These are phyloP conservation scores for Crucihimalaya himalaica DNA, from an alignment of 345 rosid genomes.

Conservation along the genomic window DNA sequence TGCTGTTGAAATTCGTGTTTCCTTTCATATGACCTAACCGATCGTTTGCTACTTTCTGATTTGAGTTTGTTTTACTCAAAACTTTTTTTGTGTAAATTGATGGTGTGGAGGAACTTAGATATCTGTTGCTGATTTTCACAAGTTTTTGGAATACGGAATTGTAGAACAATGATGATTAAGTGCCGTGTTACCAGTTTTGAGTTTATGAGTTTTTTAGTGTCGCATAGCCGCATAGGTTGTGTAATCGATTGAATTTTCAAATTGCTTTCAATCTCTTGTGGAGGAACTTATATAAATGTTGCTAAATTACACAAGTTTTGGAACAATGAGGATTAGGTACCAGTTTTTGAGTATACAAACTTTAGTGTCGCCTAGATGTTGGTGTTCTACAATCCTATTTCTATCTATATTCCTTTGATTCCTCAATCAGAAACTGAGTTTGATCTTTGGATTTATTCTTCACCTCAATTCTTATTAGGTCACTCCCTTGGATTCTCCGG, in stretches of 20 bases:
- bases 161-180: not conserved
- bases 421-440: not conserved
- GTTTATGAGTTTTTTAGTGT: not conserved
- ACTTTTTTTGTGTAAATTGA: not conserved
- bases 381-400: not conserved
- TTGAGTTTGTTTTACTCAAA: not conserved
- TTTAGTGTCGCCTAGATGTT: not conserved
- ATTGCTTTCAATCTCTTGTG: not conserved
- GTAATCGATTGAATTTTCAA: too few species aligned
- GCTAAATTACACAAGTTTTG: not conserved
- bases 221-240: not conserved
- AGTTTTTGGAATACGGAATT: not conserved
- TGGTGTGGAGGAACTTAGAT: not conserved
- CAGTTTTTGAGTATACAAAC: not conserved
- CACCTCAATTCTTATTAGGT: conserved; percentile 40
- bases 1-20: not conserved
- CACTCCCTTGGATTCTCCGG: conserved; percentile 79
- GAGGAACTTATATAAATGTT: not conserved
- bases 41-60: not conserved
- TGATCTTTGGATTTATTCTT: not conserved
- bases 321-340: not conserved
- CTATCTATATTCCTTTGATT: not conserved
- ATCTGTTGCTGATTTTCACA: not conserved
- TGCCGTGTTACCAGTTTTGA: not conserved
- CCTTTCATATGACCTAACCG: not conserved